phyloP scores from a whole-genome alignment of 2,329 filamentous ascomycete species.

The Penicillium sp. region DNA sequence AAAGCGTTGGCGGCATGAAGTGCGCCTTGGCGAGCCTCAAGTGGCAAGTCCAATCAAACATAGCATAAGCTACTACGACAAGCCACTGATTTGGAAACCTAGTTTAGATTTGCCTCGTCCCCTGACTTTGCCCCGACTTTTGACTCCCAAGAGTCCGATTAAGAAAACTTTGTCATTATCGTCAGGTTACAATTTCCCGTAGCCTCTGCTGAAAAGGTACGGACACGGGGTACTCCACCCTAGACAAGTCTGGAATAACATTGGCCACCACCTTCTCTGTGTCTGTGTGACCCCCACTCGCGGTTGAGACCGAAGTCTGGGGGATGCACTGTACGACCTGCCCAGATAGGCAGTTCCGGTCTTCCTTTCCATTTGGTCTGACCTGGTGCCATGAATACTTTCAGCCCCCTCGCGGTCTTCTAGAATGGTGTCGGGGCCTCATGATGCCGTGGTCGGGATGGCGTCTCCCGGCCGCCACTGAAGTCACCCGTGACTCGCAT shows the following conservation, averaged over 20 bases:
- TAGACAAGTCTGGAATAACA: too few species aligned
- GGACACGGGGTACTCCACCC: background rate
- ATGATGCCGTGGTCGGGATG: background rate
- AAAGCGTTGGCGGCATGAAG: too few species aligned
- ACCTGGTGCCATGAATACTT: constrained; percentile 1
- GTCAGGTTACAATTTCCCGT: too few species aligned
- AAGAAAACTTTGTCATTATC: too few species aligned
- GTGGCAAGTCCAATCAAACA: background rate
- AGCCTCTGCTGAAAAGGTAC: background rate
- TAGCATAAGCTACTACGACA: background rate
- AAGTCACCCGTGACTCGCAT: constrained; percentile 13
- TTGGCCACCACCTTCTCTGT: background rate
- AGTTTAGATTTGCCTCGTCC: background rate
- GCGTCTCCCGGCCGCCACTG: constrained; percentile 19
- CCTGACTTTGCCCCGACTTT: background rate
- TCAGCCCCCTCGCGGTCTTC: background rate
- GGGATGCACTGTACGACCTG: constrained; percentile 15
- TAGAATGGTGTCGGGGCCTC: background rate
- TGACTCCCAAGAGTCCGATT: background rate
- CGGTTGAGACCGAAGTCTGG: constrained; percentile 19
- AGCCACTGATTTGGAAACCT: constrained; percentile 2
- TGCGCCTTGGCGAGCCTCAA: constrained; percentile 3
- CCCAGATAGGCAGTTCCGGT: constrained; percentile 21
- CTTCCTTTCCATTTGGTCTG: constrained; percentile 2
- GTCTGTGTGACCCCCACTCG: background rate